phyloP scores from a whole-genome alignment of 305 asterid genomes.

The Vinca major region DNA sequence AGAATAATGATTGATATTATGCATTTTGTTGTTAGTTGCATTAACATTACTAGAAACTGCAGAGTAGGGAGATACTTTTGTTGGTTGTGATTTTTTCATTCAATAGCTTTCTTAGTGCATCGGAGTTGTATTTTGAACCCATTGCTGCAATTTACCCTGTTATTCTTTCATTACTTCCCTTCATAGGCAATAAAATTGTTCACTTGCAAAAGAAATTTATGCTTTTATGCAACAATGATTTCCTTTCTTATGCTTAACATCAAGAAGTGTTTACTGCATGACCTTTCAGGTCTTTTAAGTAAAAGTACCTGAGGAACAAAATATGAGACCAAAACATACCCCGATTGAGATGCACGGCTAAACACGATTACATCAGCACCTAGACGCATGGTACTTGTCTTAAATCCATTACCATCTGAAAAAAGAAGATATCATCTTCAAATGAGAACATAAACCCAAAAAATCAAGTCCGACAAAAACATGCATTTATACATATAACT shows the following conservation, averaged over 20 bases:
- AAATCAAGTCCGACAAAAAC: neutral
- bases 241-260: neutral
- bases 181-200: neutral
- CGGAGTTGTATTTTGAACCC: neutral
- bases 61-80: neutral
- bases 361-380: constrained; percentile 94
- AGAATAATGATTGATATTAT: neutral
- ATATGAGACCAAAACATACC: constrained; percentile 37
- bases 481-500: neutral
- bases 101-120: neutral
- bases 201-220: neutral
- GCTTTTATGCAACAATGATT: neutral
- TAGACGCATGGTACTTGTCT: constrained; percentile 97
- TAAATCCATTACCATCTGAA: constrained; percentile 97
- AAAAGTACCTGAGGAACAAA: neutral
- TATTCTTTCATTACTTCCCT: neutral
- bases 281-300: neutral
- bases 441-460: neutral
- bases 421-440: constrained; percentile 15
- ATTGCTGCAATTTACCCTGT: neutral
- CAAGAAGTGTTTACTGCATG: neutral
- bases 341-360: constrained; percentile 57
- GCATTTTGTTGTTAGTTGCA: neutral
- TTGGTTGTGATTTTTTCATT: neutral
- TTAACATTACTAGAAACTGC: neutral